Conservation (phyloP, 2,329 filamentous ascomycete genomes). For the Orbilia javanica region DNA sequence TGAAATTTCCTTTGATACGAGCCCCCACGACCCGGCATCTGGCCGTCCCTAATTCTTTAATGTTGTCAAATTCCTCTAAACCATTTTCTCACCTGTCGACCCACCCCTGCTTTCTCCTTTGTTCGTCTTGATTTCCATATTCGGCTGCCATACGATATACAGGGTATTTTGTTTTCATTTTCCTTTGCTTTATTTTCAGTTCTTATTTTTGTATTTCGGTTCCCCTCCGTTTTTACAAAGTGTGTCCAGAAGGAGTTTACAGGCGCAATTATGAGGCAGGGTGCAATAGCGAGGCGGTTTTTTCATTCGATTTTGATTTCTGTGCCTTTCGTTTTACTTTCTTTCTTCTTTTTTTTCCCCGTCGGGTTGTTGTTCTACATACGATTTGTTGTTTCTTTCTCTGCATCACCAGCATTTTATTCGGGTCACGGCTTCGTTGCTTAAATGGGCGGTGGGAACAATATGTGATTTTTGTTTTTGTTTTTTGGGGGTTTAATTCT, state of each 20-base stretch:
- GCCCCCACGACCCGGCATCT: conserved; percentile 10
- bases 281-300: conserved; percentile 16
- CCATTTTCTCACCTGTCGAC: background rate
- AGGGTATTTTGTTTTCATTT: background rate
- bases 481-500: conserved; percentile 6
- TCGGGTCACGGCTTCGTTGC: background rate
- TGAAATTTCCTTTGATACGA: conserved; percentile 24
- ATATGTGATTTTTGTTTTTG: conserved; percentile 5
- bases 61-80: conserved; percentile 9
- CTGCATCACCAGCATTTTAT: background rate
- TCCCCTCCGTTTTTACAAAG: background rate
- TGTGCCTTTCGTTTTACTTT: background rate
- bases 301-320: background rate
- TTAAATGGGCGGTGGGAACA: background rate
- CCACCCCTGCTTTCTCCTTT: background rate
- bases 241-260: conserved; percentile 12
- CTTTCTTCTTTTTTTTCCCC: background rate
- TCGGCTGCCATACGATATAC: background rate
- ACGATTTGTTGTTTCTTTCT: conserved; percentile 3
- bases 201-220: background rate
- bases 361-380: too few species aligned
- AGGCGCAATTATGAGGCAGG: conserved; percentile 25
- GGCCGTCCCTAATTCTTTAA: conserved; percentile 22
- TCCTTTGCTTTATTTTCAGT: background rate
- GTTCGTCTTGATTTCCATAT: background rate